Base-by-base conservation (phyloP, 768 basidiomycete genomes). In the Rhizopogon rudus region DNA sequence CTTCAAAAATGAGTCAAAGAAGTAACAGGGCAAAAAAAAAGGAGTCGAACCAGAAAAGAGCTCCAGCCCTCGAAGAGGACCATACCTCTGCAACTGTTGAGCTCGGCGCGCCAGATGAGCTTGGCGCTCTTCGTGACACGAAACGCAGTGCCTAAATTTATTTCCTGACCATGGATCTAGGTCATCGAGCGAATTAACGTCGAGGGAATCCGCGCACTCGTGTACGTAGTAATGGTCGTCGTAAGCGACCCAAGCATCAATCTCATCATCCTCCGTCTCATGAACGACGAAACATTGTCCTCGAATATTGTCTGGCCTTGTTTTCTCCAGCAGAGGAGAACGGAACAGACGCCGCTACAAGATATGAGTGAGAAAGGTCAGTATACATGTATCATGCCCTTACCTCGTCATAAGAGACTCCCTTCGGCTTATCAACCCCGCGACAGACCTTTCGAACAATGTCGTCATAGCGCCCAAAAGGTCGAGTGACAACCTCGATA, bases 151-250 rank as follows among this genome's bases (percentile, higher is more conserved):
- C 5, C 59, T 37, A 13, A 82, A 69, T 6, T 66, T 55, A 1
- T 53, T 57, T 13, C 60, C 39, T 20, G 64, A 52, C 70, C 66
- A 70, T n/a, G 62, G 57, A 44, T 60, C 37, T 14, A 68, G 59
- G 16, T 60, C 61, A 7, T 60, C 56, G 17, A 70, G 44, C 25
- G 61, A 61, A 45, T 54, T 65, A 40, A 60, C 52, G 41, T 59
- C 60, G 20, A 43, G 53, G 46, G 59, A 60, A 22, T 58, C 41
- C 6, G 65, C 61, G 55, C 57, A 66, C 56, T 69, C 73, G 59
- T 78, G 75, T 37, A 81, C 71, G 61, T 80, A 84, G 60, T 77
- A 89, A 56, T 86, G 83, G 60, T 89, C 79, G 56, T 81, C 73
- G 39, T 79, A 63, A n/a, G 63, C 40, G 3, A 81, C 66, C 84